Evolutionary conservation across 805 yeast species (phyloP), one percentile per base, ranked within the genome.

Genomic region (Metahyphopichia silvanorum): DNA sequence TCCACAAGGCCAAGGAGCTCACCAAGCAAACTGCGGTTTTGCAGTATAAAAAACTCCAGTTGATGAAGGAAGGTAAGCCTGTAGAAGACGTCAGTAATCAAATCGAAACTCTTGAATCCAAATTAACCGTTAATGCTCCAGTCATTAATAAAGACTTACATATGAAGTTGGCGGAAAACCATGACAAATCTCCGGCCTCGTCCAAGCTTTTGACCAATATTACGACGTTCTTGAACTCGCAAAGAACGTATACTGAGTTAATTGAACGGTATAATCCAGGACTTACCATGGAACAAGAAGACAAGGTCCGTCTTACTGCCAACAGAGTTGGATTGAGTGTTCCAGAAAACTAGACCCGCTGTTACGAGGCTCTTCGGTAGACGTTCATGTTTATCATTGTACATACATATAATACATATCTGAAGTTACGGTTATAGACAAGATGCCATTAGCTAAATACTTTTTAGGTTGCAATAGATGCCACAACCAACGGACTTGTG

Each of bases 211-310:
- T 82, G 29, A 44, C 53, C n/a, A 88, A 85, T 49, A 70, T 84
- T 10, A 63, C 75, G 4, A 62, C 69, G 7, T 91, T 77, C 51
- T 61, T 91, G 33, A 66, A 69, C 32, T 76, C 81, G 40, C 97
- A 91, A 57, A 69, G 93, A 42, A 76, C 69, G 9, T 91, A 87
- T 60, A 78, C 77, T 39, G 89, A 81, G 43, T 68, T 91, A 29
- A 66, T 89, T 27, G 93, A 84, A 44, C 72, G 95, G 44, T 93
- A 91, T 58, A 86, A 89, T 49, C 91, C 95, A 3, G 93, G 95
- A 2, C 66, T 82, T 39, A 25, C 18, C 13, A 76, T 76, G 16
- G 73, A 79, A 16, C 95, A 85, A 49, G 74, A 74, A 32, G 96
- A 91, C 39, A 79, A 82, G 35, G 80, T 91, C 17, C 69, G 79